Evolutionary conservation across 78 protist species (phyloP).

Genomic region (Creolimax fragrantissima): DNA sequence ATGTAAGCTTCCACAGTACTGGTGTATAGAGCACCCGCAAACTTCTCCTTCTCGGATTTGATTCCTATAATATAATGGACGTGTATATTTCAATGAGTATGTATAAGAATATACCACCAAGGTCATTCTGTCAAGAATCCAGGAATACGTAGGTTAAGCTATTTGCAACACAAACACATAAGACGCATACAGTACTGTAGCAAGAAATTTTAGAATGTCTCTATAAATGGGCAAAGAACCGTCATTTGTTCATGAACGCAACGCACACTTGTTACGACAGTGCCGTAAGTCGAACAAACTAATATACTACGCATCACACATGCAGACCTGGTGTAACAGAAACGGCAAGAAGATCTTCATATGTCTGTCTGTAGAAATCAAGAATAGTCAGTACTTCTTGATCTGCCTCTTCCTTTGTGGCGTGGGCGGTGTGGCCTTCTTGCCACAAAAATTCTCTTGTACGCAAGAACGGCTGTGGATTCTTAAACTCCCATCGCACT

Average conservation of each 20-base stretch:
- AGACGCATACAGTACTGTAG: too few relatives aligned
- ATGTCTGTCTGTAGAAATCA: constrained; percentile 64
- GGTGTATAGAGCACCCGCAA: constrained; percentile 88
- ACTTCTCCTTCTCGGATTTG: constrained; percentile 78
- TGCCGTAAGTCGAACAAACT: too few relatives aligned
- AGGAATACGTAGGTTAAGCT: too few relatives aligned
- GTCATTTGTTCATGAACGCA: too few relatives aligned
- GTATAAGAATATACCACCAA: not conserved
- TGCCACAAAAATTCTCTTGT: constrained; percentile 98
- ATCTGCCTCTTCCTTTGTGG: constrained; percentile 75
- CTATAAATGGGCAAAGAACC: too few relatives aligned
- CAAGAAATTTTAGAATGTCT: too few relatives aligned
- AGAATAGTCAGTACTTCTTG: constrained; percentile 74
- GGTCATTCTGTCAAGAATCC: too few relatives aligned
- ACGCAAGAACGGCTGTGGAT: constrained; percentile 93
- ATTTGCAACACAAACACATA: too few relatives aligned
- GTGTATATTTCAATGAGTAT: constrained; percentile 20
- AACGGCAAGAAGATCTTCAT: constrained; percentile 84
- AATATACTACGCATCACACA: too few relatives aligned
- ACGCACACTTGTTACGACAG: too few relatives aligned
- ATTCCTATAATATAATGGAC: not conserved
- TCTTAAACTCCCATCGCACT: constrained; percentile 98
- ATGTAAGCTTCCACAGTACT: constrained; percentile 90
- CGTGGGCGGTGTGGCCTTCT: constrained; percentile 96
- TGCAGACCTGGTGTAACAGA: constrained; percentile 59